Conservation (phyloP, 2,329 filamentous ascomycete genomes). For the Sporothrix curviconia region DNA sequence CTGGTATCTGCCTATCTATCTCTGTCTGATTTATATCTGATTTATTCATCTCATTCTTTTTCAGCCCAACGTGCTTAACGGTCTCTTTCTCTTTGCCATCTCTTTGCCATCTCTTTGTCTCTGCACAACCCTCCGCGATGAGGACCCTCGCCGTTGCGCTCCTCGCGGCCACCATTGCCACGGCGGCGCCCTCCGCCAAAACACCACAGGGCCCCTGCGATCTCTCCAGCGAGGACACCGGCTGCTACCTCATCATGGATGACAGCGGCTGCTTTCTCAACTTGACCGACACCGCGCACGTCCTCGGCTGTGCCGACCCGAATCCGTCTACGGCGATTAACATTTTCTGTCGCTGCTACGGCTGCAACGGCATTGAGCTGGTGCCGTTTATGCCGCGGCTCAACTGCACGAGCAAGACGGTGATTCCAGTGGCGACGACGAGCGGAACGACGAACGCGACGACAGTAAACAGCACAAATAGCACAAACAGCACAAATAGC, state of each 20-base stretch:
- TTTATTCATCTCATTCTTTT: no score
- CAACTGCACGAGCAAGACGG: conserved; percentile 9
- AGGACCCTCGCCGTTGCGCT: no score
- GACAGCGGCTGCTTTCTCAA: conserved; percentile 13
- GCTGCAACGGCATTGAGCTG: conserved; percentile 10
- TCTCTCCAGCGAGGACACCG: conserved; percentile 7
- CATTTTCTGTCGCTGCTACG: conserved; percentile 12
- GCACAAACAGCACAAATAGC: no score
- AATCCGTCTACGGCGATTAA: neutral
- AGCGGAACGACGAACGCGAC: no score
- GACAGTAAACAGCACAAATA: no score
- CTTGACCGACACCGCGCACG: neutral
- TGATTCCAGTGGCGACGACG: no score
- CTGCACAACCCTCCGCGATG: no score
- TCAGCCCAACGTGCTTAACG: no score
- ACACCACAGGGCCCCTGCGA: conserved; percentile 3
- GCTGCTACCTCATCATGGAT: conserved; percentile 9
- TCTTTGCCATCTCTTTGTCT: no score
- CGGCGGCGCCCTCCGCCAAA: neutral
- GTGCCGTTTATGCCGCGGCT: conserved; percentile 8
- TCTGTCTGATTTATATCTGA: no score
- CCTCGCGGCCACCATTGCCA: neutral
- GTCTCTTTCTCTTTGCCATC: no score
- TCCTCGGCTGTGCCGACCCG: conserved; percentile 5
- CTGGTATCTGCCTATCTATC: no score